phyloP scores from a whole-genome alignment of 306 rosid genomes.

The Rubus idaeus region DNA sequence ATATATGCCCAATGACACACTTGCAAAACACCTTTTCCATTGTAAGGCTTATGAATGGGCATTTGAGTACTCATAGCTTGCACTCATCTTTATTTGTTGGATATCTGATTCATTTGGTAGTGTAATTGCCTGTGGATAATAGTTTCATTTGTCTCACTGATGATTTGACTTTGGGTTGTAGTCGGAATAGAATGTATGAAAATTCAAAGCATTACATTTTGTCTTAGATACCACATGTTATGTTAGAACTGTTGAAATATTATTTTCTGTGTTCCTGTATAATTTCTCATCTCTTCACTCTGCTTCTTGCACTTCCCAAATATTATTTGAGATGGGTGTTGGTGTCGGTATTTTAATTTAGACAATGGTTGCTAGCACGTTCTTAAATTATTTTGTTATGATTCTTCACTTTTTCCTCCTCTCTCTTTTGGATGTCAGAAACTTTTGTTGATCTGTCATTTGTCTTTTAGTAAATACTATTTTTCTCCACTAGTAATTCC shows the following conservation, averaged over 20 bases:
- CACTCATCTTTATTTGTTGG: conserved; percentile 1
- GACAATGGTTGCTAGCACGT: background rate
- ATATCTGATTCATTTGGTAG: background rate
- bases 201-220: background rate
- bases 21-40: conserved; percentile 76
- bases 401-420: background rate
- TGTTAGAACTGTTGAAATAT: background rate
- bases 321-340: background rate
- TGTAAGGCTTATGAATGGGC: conserved; percentile 39
- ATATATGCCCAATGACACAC: conserved; percentile 82
- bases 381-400: background rate
- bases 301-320: background rate
- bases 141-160: background rate
- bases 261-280: background rate
- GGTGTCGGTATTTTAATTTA: background rate
- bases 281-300: background rate
- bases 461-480: background rate
- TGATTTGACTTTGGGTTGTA: background rate
- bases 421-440: background rate
- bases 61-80: background rate
- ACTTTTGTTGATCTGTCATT: background rate
- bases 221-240: background rate
- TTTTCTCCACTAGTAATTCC: background rate
- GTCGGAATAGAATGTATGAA: background rate
- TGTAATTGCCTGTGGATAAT: background rate